A percentile compares a stretch with the other conserved stretches of the same genome.
These are phyloP conservation scores for Aspergillus leporis DNA, from an alignment of 495 filamentous ascomycete genomes.

Conservation along the genomic window DNA sequence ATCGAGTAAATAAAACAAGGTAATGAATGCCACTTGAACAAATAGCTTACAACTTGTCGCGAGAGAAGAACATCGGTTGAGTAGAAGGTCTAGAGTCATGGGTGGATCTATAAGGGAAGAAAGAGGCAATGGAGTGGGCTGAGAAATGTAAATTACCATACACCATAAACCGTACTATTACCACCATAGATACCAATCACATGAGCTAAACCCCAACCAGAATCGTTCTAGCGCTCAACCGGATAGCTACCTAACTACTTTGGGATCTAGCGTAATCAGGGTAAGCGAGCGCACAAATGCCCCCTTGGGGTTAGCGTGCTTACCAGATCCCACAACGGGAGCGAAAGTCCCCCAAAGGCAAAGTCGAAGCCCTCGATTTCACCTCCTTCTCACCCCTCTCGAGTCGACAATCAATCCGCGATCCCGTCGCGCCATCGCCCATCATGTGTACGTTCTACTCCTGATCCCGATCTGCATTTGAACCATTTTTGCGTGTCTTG, in stretches of 20 bases:
- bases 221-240: not conserved
- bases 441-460: constrained; percentile 57
- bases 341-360: constrained; percentile 32
- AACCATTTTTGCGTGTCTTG: constrained; percentile 4
- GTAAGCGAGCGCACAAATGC: constrained; percentile 36
- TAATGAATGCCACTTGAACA: no score
- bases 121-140: not conserved
- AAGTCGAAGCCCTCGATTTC: constrained; percentile 30
- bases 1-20: no score
- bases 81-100: not conserved
- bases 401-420: constrained; percentile 47
- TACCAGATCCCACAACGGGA: constrained; percentile 51
- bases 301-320: constrained; percentile 33
- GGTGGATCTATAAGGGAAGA: not conserved
- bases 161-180: not conserved
- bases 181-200: not conserved
- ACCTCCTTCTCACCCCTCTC: constrained; percentile 44
- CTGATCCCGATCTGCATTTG: constrained; percentile 2
- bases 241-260: constrained; percentile 1
- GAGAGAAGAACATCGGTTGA: not conserved
- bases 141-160: not conserved
- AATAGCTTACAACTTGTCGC: no score
- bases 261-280: constrained; percentile 28
- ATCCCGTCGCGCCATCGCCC: constrained; percentile 49
- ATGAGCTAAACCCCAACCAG: not conserved